Percentiles rank a stretch among this genome's conserved stretches.
Conservation (phyloP, 768 basidiomycete species). For the Mycena galericulata region DNA sequence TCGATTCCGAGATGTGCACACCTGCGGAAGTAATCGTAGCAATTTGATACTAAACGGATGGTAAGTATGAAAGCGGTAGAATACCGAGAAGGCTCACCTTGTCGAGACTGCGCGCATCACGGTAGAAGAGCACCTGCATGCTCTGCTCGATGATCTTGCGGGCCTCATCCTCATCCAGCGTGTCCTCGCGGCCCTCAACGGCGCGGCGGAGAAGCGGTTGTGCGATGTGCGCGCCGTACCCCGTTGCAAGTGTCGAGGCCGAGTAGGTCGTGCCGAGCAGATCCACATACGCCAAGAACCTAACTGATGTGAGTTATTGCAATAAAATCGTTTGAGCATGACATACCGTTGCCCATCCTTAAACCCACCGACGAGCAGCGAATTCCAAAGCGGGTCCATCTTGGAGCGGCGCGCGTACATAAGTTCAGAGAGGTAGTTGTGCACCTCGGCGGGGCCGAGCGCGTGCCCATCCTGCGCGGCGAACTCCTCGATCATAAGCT, state of each 20-base stretch:
- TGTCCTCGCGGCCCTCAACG: constrained; percentile 84
- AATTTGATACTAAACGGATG: constrained; percentile 88
- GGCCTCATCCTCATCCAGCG: constrained; percentile 84
- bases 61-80: not conserved
- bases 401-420: constrained; percentile 92
- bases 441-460: constrained; percentile 90
- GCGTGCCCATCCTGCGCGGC: constrained; percentile 85
- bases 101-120: constrained; percentile 95
- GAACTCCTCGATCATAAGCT: constrained; percentile 82
- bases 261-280: constrained; percentile 96
- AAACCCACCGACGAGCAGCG: constrained; percentile 91
- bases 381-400: constrained; percentile 96
- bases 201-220: constrained; percentile 92
- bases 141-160: constrained; percentile 81
- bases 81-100: constrained; percentile 69
- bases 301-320: constrained; percentile 43
- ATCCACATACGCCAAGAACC: constrained; percentile 95
- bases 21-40: constrained; percentile 87
- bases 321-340: not conserved
- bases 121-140: constrained; percentile 95
- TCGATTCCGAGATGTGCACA: constrained; percentile 82
- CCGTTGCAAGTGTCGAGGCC: constrained; percentile 93
- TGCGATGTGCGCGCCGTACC: constrained; percentile 93
- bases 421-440: constrained; percentile 89
- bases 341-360: constrained; percentile 84